Base-by-base conservation (phyloP, 306 rosid genomes). In the Quercus alba region DNA sequence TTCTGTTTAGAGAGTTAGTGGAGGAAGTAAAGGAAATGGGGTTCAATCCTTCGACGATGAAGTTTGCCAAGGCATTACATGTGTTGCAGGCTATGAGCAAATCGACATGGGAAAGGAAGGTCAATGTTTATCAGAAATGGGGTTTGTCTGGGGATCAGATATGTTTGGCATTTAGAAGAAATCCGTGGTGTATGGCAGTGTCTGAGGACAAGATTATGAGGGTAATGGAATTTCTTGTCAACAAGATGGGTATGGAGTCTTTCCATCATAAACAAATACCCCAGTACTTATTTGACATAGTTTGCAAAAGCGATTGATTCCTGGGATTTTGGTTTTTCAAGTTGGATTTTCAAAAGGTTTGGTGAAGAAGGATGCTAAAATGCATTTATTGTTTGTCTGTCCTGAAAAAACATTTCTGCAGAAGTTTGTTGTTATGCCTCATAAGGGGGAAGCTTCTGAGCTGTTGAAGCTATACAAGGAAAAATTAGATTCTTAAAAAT, bases 101-200 rank as follows among this genome's bases (percentile, higher is more conserved):
- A 74, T 51, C 79, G 21, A 63, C 41, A 13, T 88, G 89, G 94
- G 75, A 70, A 6, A 76, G 58, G 2, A 90, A 87, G 71, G 63
- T 89, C 7, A 73, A 69, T 10, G 51, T 35, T 30, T 90, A 18
- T 41, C 85, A 71, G 76, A 85, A 35, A 26, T 92, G 91, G 92
- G 97, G 94, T 18, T 90, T 83, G 86, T 71, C 88, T 4, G 84
- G 88, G 19, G 90, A 88, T 23, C 77, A 74, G 5, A 30, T 81
- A 12, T 38, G 31, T 1, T 5, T 23, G 15, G 90, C 89, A 12
- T 90, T 88, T 64, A 33, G 52, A 73, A 84, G 14, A 11, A 8
- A 46, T 46, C 88, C 88, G 0, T 80, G 84, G 78, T 85, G 80
- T 19, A 82, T 85, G 88, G 2, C 70, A 31, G 14, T 56, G 4